These are phyloP conservation scores for Hansfordia pulvinata DNA, from an alignment of 2,329 filamentous ascomycete genomes.

Conservation along the genomic window DNA sequence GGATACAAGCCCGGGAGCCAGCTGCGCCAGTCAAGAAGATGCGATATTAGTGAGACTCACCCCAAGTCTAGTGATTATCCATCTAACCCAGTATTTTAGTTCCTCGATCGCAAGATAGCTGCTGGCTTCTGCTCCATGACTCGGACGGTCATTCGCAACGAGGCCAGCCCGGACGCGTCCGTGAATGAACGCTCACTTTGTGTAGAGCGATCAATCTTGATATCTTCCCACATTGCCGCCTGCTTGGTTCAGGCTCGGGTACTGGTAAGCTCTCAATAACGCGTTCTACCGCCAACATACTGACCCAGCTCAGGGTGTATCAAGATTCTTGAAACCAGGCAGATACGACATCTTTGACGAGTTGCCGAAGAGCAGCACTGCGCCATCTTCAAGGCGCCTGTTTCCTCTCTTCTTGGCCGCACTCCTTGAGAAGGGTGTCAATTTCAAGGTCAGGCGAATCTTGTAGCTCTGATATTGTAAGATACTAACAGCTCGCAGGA, in stretches of 20 bases:
- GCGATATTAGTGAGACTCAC: conserved; percentile 23
- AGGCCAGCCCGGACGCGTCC: conserved; percentile 8
- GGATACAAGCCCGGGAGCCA: conserved; percentile 15
- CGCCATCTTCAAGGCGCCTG: conserved; percentile 28
- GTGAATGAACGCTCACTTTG: conserved; percentile 17
- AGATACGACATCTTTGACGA: conserved; percentile 36
- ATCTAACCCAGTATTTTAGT: conserved; percentile 10
- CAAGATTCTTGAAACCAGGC: conserved; percentile 29
- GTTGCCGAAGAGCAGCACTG: conserved; percentile 21
- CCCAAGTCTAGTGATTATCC: not conserved
- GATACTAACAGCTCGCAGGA: conserved; percentile 15
- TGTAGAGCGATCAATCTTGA: conserved; percentile 26
- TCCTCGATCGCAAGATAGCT: conserved; percentile 35
- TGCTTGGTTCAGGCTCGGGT: conserved; percentile 30
- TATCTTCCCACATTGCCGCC: conserved; percentile 31
- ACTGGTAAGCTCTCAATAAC: conserved; percentile 15
- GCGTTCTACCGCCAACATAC: conserved; percentile 5
- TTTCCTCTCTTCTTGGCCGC: conserved; percentile 37
- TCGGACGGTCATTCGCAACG: conserved; percentile 21
- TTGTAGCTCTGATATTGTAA: not conserved
- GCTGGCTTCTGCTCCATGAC: conserved; percentile 33
- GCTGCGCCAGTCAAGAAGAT: conserved; percentile 28
- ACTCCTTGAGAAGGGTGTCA: conserved; percentile 30
- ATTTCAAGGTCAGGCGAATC: conserved; percentile 23
- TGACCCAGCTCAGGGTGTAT: conserved; percentile 20